Conservation (phyloP, 352 stramenopile species). For the Phytophthora pisi region DNA sequence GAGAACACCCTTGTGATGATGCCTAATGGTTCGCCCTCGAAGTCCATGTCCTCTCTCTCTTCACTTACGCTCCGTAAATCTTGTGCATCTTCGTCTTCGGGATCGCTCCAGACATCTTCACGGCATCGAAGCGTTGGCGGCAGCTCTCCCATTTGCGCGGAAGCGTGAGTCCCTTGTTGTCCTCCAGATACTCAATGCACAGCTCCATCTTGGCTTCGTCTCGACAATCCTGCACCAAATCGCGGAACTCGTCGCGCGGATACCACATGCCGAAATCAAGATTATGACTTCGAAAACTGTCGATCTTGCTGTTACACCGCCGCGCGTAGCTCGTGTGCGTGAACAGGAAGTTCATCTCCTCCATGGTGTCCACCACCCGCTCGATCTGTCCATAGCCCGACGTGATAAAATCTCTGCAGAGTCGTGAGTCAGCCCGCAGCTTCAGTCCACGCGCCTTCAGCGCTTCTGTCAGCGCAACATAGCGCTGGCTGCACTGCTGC, state of each 20-base stretch:
- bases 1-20: not conserved
- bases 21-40: not conserved
- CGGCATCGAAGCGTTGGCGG: conserved; percentile 8
- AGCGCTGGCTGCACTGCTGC: conserved; percentile 10
- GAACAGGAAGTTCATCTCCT: conserved; percentile 36
- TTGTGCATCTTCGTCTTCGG: not conserved
- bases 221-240: conserved; percentile 25
- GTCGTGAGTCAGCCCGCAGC: conserved; percentile 18
- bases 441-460: conserved; percentile 6
- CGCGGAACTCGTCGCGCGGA: conserved; percentile 15
- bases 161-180: conserved; percentile 14
- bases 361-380: conserved; percentile 27
- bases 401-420: conserved; percentile 11
- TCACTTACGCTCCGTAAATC: conserved; percentile 1
- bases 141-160: conserved; percentile 25
- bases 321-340: conserved; percentile 18
- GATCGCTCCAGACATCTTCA: not conserved
- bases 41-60: not conserved
- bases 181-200: conserved; percentile 17
- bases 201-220: conserved; percentile 22
- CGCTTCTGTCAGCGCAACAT: not conserved
- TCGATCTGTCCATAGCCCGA: not conserved
- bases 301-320: conserved; percentile 11
- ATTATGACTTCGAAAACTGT: conserved; percentile 1
- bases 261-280: conserved; percentile 10